A percentile compares a stretch with the other conserved stretches of the same genome.
These are phyloP conservation scores for Bacidia gigantensis DNA, from an alignment of 495 filamentous ascomycete species.

Conservation along the genomic window DNA sequence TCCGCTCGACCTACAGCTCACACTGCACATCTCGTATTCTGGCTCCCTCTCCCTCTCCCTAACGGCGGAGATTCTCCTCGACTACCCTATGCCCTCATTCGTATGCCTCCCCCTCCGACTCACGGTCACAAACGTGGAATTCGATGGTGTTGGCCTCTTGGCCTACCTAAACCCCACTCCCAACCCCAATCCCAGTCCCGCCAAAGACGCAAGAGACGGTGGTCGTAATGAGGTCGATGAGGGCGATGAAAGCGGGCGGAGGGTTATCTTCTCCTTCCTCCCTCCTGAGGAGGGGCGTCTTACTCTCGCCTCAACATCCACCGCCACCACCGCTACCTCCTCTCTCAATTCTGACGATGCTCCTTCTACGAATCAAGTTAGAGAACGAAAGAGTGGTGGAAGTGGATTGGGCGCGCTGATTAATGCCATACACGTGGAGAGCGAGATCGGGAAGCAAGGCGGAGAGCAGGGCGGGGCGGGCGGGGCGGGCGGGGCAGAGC, in stretches of 20 bases:
- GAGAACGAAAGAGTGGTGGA: neutral
- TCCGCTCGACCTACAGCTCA: constrained; percentile 60
- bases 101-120: constrained; percentile 83
- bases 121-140: constrained; percentile 84
- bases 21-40: constrained; percentile 75
- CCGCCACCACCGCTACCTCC: too few species aligned
- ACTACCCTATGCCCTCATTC: constrained; percentile 96
- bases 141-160: constrained; percentile 84
- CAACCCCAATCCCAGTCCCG: too few species aligned
- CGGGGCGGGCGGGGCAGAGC: constrained; percentile 40
- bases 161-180: constrained; percentile 73
- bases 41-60: constrained; percentile 75
- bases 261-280: constrained; percentile 75
- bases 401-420: neutral
- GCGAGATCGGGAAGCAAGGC: constrained; percentile 21
- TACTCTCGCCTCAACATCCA: neutral
- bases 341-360: too few species aligned
- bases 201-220: neutral
- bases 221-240: neutral
- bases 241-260: neutral
- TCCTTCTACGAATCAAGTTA: too few species aligned
- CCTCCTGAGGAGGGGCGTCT: constrained; percentile 57
- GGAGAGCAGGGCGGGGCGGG: constrained; percentile 26
- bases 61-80: constrained; percentile 86
- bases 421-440: neutral